These are phyloP conservation scores for Termitomyces sp. DNA, from an alignment of 768 basidiomycete genomes.

Conservation along the genomic window DNA sequence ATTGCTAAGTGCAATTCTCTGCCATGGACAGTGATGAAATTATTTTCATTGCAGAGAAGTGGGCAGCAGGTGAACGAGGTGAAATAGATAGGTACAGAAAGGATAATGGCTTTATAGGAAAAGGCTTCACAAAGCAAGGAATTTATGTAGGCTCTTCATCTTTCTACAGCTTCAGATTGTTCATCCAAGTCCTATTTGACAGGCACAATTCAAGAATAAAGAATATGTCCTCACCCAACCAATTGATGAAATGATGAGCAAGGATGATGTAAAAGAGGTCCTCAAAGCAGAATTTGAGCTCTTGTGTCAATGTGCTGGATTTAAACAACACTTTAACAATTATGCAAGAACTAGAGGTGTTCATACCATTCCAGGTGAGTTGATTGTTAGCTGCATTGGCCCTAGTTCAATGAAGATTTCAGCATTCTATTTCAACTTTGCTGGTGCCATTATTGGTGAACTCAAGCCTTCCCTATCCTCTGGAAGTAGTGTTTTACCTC, in stretches of 20 bases:
- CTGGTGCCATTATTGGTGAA: neutral
- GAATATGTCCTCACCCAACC: slow-evolving; percentile 15
- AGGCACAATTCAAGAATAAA: slow-evolving; percentile 3
- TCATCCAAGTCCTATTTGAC: no score
- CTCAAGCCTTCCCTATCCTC: neutral
- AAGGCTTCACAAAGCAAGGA: slow-evolving; percentile 16
- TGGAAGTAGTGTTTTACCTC: neutral
- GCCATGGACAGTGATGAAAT: neutral
- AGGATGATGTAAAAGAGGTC: neutral
- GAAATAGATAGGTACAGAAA: slow-evolving; percentile 7
- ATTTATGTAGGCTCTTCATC: slow-evolving; percentile 21
- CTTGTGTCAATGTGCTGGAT: neutral
- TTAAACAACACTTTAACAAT: slow-evolving; percentile 13
- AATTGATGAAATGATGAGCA: neutral
- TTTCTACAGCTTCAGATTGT: no score
- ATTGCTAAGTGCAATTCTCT: neutral
- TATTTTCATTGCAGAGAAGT: neutral
- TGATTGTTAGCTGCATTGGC: no score
- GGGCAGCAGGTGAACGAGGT: neutral
- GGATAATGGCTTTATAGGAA: slow-evolving; percentile 30
- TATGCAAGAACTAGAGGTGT: no score
- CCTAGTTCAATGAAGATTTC: no score
- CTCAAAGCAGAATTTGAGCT: neutral
- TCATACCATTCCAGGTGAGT: no score
- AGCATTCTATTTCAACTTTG: slow-evolving; percentile 27